Conservation (phyloP, 306 rosid genomes). For the Coriaria nepalensis region DNA sequence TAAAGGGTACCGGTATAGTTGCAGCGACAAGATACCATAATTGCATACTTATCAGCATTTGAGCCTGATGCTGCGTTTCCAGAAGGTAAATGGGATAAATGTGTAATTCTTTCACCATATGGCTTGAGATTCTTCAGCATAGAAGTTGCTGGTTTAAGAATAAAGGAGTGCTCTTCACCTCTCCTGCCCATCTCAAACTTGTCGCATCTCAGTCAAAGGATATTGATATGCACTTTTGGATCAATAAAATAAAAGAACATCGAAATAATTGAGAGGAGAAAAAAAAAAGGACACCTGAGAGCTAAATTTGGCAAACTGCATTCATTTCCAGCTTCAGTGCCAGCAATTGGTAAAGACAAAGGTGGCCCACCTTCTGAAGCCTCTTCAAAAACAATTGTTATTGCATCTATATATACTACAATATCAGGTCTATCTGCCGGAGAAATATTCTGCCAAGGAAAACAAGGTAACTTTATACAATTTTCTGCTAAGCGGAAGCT, state of each 20-base stretch:
- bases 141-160: slow-evolving; percentile 68
- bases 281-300: too few relatives aligned
- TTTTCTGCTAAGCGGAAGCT: too few relatives aligned
- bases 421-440: slow-evolving; percentile 67
- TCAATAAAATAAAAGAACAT: too few relatives aligned
- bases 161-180: slow-evolving; percentile 90
- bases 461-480: too few relatives aligned
- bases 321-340: slow-evolving; percentile 75
- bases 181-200: too few relatives aligned
- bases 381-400: slow-evolving; percentile 73
- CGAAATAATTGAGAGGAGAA: too few relatives aligned
- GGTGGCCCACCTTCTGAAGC: slow-evolving; percentile 46
- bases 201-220: too few relatives aligned
- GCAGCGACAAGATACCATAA: slow-evolving; percentile 91
- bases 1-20: slow-evolving; percentile 78
- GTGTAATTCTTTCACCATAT: slow-evolving; percentile 41
- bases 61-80: slow-evolving; percentile 34
- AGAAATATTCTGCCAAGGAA: slow-evolving; percentile 88
- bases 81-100: slow-evolving; percentile 26
- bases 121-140: slow-evolving; percentile 40
- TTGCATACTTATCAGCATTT: slow-evolving; percentile 51
- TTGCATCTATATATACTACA: slow-evolving; percentile 77
- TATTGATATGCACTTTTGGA: too few relatives aligned
- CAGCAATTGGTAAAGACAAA: slow-evolving; percentile 57
- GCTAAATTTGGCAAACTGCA: slow-evolving; percentile 77